Evolutionary conservation across 345 rosid species (phyloP).

Genomic region (Atalantia buxifolia): DNA sequence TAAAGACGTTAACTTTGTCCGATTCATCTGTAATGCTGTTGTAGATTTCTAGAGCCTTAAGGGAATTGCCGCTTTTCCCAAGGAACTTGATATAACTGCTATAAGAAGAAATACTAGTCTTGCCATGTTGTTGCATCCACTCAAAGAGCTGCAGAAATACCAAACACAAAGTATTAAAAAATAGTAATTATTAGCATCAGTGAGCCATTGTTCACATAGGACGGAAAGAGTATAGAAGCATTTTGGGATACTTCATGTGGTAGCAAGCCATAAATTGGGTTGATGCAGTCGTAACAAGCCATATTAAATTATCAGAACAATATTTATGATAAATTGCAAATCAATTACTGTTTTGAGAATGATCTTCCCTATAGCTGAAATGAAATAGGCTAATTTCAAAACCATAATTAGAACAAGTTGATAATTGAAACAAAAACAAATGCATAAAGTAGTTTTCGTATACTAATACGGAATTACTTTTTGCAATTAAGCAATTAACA

Average conservation of each 20-base stretch:
- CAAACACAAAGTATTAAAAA: neutral
- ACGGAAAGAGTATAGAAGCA: neutral
- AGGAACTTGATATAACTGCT: constrained; percentile 70
- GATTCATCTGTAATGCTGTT: constrained; percentile 58
- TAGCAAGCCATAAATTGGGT: neutral
- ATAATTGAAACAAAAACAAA: neutral
- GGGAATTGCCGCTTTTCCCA: constrained; percentile 54
- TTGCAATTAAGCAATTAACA: neutral
- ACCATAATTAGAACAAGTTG: neutral
- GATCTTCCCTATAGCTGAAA: neutral
- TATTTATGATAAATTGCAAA: neutral
- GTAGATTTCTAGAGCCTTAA: constrained; percentile 74
- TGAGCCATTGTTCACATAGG: neutral
- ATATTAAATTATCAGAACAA: neutral
- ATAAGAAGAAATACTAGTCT: constrained; percentile 64
- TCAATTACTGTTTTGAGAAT: neutral
- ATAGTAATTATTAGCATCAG: neutral
- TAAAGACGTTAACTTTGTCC: constrained; percentile 57
- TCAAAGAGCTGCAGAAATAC: constrained; percentile 65
- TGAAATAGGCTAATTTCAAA: neutral
- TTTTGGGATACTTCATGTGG: neutral
- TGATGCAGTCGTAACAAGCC: neutral
- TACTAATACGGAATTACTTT: neutral
- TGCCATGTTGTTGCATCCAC: constrained; percentile 80
- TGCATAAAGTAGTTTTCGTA: neutral